Evolutionary conservation across 345 rosid genomes (phyloP).

Genomic region (Eucalyptus cladocalyx): DNA sequence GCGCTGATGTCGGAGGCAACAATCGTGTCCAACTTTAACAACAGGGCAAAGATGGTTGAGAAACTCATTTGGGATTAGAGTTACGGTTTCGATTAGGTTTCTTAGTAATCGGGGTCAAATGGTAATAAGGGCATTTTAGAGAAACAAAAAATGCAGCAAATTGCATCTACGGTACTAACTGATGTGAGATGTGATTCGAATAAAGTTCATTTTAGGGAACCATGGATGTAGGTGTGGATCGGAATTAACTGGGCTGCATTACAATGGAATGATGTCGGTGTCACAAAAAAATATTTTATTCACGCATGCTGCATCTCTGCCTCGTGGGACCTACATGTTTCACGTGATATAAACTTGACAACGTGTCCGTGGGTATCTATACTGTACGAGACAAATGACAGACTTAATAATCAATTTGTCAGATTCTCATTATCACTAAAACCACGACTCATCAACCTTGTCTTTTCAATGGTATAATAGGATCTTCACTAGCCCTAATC

Average conservation of each 20-base stretch:
- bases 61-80: not conserved
- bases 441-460: not conserved
- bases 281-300: not conserved
- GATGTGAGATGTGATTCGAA: not conserved
- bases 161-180: not conserved
- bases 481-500: not conserved
- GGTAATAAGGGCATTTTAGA: not conserved
- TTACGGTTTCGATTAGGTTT: not conserved
- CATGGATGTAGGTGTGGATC: not conserved
- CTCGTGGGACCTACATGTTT: not conserved
- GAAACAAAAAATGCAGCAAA: not conserved
- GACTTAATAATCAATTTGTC: not conserved
- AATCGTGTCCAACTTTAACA: not conserved
- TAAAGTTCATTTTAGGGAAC: not conserved
- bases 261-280: not conserved
- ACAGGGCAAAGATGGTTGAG: not conserved
- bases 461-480: not conserved
- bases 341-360: not conserved
- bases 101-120: not conserved
- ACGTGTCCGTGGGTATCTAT: not conserved
- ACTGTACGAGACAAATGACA: not conserved
- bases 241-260: not conserved
- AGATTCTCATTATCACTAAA: not conserved
- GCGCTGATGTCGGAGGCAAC: not conserved
- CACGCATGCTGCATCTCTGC: not conserved